Base-by-base conservation (phyloP, 106 monocot genomes). In the Iris macrosiphon region DNA sequence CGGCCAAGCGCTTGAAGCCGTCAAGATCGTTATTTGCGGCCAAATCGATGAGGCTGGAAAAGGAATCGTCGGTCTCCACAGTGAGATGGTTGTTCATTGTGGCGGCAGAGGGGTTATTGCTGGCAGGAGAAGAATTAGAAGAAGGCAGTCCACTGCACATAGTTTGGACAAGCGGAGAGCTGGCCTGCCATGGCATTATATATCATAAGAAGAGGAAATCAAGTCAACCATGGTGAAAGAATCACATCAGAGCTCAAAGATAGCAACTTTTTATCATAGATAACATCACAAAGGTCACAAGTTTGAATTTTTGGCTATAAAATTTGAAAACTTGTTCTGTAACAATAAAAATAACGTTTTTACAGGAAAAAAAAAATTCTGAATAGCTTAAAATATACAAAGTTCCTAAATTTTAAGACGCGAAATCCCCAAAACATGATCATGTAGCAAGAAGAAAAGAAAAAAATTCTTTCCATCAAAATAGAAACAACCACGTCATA, bases 21-120 rank as follows among this genome's bases (percentile, higher is more conserved):
- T 74, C 67, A 11, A 69, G 31, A 59, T 84, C 85, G 62, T 85
- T 67, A 49, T 90, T 75, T 15, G 84, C 90, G 0, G 85, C 80
- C 20, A 84, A 75, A 33, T 90, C 85, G 24, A 90, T 66, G 18
- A 73, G 66, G 34, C 66, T 67, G 3, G 72, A 45, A 61, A 75
- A 75, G 24, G 52, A 31, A 44, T 85, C 76, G 1, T 82, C 72
- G 12, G 50, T 71, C 29, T 67, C 69, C 23, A 67, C 46, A 27
- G 67, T 69, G 18, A 72, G 63, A 21, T 63, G 60, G 7, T 40
- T 44, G 62, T 60, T 72, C 10, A 21, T 31, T 45, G 55, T 55
- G n/a, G n/a, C n/a, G 42, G n/a, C n/a, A n/a, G n/a, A n/a, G n/a
- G n/a, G n/a, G n/a, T n/a, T n/a, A n/a, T n/a, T n/a, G n/a, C n/a